These are phyloP conservation scores for Phoma sp. DNA, from an alignment of 2,329 filamentous ascomycete species.

Conservation along the genomic window DNA sequence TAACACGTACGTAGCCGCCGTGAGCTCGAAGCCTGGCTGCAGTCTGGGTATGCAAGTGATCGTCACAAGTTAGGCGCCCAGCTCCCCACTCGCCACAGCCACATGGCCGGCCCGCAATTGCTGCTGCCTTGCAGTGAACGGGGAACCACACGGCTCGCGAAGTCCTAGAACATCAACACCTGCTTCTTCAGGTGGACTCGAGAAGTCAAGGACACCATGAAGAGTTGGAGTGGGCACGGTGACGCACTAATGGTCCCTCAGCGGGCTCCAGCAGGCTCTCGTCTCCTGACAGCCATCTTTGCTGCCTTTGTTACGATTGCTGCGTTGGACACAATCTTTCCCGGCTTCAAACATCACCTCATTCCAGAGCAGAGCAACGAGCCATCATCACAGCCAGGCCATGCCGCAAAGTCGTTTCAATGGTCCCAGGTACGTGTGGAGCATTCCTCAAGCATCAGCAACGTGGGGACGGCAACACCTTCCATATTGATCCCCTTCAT, in stretches of 20 bases:
- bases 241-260: constrained; percentile 17
- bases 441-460: constrained; percentile 10
- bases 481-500: background rate
- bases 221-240: constrained; percentile 25
- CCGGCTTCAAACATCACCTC: constrained; percentile 17
- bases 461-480: constrained; percentile 2
- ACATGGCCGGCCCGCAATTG: constrained; percentile 9
- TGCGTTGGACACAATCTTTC: constrained; percentile 27
- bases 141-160: background rate
- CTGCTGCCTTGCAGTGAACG: constrained; percentile 10
- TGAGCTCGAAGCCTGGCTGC: constrained; percentile 24
- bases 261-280: constrained; percentile 9
- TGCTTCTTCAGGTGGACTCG: background rate
- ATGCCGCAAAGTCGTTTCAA: constrained; percentile 20
- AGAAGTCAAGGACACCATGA: constrained; percentile 24
- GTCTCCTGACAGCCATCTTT: constrained; percentile 23
- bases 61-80: constrained; percentile 14
- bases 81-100: constrained; percentile 8
- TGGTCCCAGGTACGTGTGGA: constrained; percentile 34
- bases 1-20: constrained; percentile 34
- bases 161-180: constrained; percentile 1
- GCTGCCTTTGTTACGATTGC: constrained; percentile 26
- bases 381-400: background rate
- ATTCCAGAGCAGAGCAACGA: constrained; percentile 9
- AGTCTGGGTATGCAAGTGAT: constrained; percentile 28